Evolutionary conservation across 805 yeast species (phyloP).

Genomic region (Suhomyces faveliae): DNA sequence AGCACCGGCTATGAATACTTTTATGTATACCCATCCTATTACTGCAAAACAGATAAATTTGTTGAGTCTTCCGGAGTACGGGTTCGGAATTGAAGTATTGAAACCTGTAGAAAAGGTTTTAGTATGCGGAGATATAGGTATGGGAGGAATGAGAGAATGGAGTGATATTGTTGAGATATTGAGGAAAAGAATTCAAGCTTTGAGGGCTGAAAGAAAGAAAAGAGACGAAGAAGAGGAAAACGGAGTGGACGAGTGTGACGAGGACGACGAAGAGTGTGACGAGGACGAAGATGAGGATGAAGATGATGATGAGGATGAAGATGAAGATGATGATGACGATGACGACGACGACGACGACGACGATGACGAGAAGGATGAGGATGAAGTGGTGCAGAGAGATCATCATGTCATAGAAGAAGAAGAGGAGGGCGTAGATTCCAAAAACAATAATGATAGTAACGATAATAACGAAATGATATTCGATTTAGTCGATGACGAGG

Average conservation of each 20-base stretch:
- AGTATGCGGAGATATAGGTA: slow-evolving; percentile 49
- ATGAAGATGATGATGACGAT: slow-evolving; percentile 36
- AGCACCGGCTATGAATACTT: slow-evolving; percentile 50
- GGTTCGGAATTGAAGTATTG: slow-evolving; percentile 43
- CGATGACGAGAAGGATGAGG: slow-evolving; percentile 28
- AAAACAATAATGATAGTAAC: slow-evolving; percentile 5
- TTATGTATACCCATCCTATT: slow-evolving; percentile 48
- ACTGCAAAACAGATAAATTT: slow-evolving; percentile 40
- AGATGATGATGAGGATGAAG: slow-evolving; percentile 39
- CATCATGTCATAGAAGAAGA: slow-evolving; percentile 6
- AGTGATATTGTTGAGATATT: slow-evolving; percentile 43
- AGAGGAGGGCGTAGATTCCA: neutral
- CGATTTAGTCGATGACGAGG: slow-evolving; percentile 20
- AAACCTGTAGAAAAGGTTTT: slow-evolving; percentile 48
- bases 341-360: slow-evolving; percentile 32
- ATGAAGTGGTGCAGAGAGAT: neutral
- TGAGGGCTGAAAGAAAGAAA: slow-evolving; percentile 27
- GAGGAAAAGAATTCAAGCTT: slow-evolving; percentile 30
- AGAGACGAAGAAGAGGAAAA: slow-evolving; percentile 15
- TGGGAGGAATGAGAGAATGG: slow-evolving; percentile 54
- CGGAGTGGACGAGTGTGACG: slow-evolving; percentile 29
- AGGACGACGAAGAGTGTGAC: slow-evolving; percentile 32
- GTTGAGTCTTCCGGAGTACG: slow-evolving; percentile 34
- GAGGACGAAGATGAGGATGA: slow-evolving; percentile 38
- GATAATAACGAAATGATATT: slow-evolving; percentile 20